Evolutionary conservation across 1,139 yeast species (phyloP).

Genomic region (Tardiomyces blankii): DNA sequence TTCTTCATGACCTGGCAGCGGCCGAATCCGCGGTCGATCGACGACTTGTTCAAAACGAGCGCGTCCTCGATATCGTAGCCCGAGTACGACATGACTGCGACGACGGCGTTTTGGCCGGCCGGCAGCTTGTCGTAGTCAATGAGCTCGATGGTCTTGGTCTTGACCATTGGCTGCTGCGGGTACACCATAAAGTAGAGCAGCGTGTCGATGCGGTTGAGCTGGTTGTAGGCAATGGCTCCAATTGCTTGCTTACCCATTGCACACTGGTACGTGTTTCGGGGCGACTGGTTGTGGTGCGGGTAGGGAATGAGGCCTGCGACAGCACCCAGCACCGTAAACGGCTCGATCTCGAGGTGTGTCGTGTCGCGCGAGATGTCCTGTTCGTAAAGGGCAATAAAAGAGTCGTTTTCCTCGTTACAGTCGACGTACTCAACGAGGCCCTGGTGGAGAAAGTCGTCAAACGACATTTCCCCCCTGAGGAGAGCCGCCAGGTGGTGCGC

Average conservation of each 20-base stretch:
- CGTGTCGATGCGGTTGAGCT: slow-evolving; percentile 91
- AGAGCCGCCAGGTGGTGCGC: slow-evolving; percentile 54
- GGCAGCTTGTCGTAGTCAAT: slow-evolving; percentile 94
- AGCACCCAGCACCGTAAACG: slow-evolving; percentile 93
- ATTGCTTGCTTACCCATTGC: slow-evolving; percentile 99
- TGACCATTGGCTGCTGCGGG: slow-evolving; percentile 99
- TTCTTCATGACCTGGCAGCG: slow-evolving; percentile 96
- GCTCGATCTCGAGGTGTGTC: slow-evolving; percentile 93
- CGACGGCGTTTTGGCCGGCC: slow-evolving; percentile 98
- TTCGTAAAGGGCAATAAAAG: slow-evolving; percentile 86
- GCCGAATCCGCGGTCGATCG: slow-evolving; percentile 95
- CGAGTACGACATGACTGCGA: slow-evolving; percentile 97
- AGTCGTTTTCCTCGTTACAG: slow-evolving; percentile 95
- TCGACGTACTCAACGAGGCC: slow-evolving; percentile 94
- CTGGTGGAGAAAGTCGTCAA: slow-evolving; percentile 75
- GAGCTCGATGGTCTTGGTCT: slow-evolving; percentile 90
- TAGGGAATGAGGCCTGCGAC: slow-evolving; percentile 99
- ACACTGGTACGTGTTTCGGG: slow-evolving; percentile 97
- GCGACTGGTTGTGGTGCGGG: slow-evolving; percentile 98
- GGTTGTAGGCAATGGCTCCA: slow-evolving; percentile 97
- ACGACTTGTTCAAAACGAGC: slow-evolving; percentile 80
- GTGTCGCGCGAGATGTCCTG: slow-evolving; percentile 42
- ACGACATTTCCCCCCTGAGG: slow-evolving; percentile 59
- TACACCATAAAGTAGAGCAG: slow-evolving; percentile 88
- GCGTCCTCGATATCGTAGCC: slow-evolving; percentile 99